Conservation (phyloP, 441 rosid species). For the Arabidopsis lyrata region DNA sequence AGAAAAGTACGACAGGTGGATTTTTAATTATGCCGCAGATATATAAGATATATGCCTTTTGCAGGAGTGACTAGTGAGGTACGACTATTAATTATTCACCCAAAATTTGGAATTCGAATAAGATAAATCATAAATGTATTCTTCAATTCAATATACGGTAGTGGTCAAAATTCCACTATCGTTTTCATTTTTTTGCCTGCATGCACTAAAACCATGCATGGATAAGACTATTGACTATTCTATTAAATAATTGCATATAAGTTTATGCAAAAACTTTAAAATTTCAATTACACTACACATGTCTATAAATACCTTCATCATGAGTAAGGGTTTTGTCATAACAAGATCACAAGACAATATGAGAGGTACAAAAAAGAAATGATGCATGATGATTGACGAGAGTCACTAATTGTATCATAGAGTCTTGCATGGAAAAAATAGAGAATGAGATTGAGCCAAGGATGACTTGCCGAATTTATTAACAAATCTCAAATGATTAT, state of each 20-base stretch:
- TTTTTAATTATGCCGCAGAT: not conserved
- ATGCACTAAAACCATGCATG: conserved; percentile 24
- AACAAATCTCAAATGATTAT: not conserved
- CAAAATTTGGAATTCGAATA: conserved; percentile 18
- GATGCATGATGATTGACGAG: conserved; percentile 5
- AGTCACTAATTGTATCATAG: not conserved
- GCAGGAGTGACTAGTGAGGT: conserved; percentile 27
- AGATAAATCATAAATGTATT: conserved; percentile 27
- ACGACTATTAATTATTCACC: conserved; percentile 25
- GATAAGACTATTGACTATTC: not conserved
- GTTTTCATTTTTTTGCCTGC: not conserved
- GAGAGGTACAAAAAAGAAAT: not conserved
- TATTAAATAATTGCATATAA: not conserved
- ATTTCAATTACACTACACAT: not conserved
- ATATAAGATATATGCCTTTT: conserved; percentile 15
- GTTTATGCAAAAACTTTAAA: not conserved
- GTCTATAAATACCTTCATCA: conserved; percentile 40
- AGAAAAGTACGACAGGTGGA: no score
- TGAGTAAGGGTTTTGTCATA: conserved; percentile 1
- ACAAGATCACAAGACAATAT: conserved; percentile 2
- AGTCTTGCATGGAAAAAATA: conserved; percentile 39
- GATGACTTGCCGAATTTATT: conserved; percentile 45
- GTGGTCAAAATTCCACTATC: conserved; percentile 27
- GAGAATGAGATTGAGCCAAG: conserved; percentile 46
- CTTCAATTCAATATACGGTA: conserved; percentile 15